Base-by-base conservation (phyloP, 805 yeast genomes). In the Kluyveromyces wickerhamii region DNA sequence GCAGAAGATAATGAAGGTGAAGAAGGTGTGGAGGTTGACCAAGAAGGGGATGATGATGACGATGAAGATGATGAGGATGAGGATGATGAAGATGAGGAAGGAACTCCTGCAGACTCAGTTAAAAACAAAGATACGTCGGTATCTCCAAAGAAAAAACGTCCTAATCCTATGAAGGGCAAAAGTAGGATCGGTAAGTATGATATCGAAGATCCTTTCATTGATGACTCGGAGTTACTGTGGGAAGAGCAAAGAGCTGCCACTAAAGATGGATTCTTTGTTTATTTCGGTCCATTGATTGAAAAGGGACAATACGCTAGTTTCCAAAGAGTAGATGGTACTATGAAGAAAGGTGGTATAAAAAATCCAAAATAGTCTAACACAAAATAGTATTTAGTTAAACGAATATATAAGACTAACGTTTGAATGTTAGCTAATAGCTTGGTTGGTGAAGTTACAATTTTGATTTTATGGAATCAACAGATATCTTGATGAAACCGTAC, bases 261-360 rank as follows among this genome's bases (percentile, higher is more conserved):
- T 1, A 82, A 82, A 44, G 97, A 92, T 51, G 98, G 97, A 2
- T 92, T 88, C 54, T 92, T 89, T 47, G 96, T 92, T 0, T 92
- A 78, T 58, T 84, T 87, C 65, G 99, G 99, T 0, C 94, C 95
- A 2, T 63, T 89, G 40, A 76, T 80, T 19, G 88, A 80, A 30
- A 77, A 73, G 32, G 68, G 67, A 11, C 66, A 67, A 32, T 57
- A 62, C 26, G 69, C 72, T 10, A 60, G 67, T 39, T 60, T 70
- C 34, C 76, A 66, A 40, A 59, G 69, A 29, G 65, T 65, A 2
- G 68, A 64, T 38, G 70, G 68, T 31, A 64, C 65, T 5, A 58
- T 59, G 40, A 67, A 66, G 42, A 55, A 64, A 44, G 56, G 57
- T 20, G 53, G 56, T 32, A 45, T 54, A 26, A 53, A 62, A 44